Base-by-base conservation (phyloP, 2,329 filamentous ascomycete species). In the Delphinella strobiligena region DNA sequence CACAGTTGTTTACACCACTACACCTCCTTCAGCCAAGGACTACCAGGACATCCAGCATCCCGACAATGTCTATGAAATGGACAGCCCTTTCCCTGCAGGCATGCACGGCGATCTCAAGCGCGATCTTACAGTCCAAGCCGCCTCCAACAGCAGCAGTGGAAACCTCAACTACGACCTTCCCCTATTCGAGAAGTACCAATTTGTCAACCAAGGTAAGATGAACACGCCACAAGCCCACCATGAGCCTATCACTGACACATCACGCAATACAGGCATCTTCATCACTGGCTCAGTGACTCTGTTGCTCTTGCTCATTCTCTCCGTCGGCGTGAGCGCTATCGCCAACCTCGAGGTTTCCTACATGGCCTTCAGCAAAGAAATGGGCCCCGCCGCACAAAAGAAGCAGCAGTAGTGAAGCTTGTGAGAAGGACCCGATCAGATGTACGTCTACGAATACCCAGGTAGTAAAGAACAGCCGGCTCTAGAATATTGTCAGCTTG, bases 291-390 rank as follows among this genome's bases (percentile, higher is more conserved):
- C 88, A 29, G 78, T 78, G 16, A 65, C 74, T 3, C 59, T 91
- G 14, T 59, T 94, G 30, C 70, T 94, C 36, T 62, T 93, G 45
- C 66, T 75, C 19, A 88, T 96, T 49, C 67, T 94, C 4, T 80
- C 80, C 49, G 79, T 88, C 41, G 91, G 82, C 11, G 64, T 96
- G 40, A 75, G 63, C 44, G 87, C 83, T 11, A 69, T 96, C 10
- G 68, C 74, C 5, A 89, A 85, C 49, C 70, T 98, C 14, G 72
- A 95, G 59, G 85, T 96, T 19, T 83, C 85, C 1, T 96, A 96
- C 60, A 86, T 83, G 47, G 87, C 91, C 2, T 98, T 96, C 58
- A 89, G 93, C 58, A 95, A 94, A 69, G 89, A 95, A 51, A 93
- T 86, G 70, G 85, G 87, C 0, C 84, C 86, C n/a, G 70, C 78